These are phyloP conservation scores for Geotrichum bryndzae DNA, from an alignment of 1,139 yeast genomes.

Conservation along the genomic window DNA sequence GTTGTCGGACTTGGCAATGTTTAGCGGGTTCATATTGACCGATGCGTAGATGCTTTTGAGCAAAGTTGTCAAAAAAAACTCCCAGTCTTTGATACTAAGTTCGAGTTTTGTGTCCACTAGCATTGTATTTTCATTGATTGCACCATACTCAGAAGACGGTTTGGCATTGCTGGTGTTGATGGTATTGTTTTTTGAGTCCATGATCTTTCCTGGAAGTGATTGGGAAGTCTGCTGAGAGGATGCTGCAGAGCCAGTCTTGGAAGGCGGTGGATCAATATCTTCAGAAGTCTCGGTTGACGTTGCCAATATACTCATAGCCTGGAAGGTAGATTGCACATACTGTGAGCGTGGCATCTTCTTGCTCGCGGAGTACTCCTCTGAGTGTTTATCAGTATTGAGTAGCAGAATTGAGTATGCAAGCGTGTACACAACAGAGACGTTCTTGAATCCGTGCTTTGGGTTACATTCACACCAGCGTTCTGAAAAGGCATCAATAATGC, in stretches of 20 bases:
- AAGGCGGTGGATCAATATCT: background rate
- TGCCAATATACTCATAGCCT: constrained; percentile 18
- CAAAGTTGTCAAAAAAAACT: constrained; percentile 22
- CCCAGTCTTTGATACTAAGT: constrained; percentile 28
- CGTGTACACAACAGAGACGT: constrained; percentile 63
- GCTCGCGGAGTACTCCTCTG: constrained; percentile 28
- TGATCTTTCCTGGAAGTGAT: background rate
- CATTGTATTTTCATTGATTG: constrained; percentile 2
- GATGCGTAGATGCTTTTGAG: constrained; percentile 30
- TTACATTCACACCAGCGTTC: constrained; percentile 57
- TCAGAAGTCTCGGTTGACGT: background rate
- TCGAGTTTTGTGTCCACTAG: constrained; percentile 17
- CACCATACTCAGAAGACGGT: constrained; percentile 12
- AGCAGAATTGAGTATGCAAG: constrained; percentile 67
- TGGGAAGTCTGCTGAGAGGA: background rate
- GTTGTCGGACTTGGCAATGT: constrained; percentile 20
- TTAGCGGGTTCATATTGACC: constrained; percentile 29
- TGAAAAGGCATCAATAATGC: constrained; percentile 64
- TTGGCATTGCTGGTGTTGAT: background rate
- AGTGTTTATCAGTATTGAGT: constrained; percentile 46
- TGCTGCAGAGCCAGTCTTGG: background rate
- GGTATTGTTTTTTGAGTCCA: background rate
- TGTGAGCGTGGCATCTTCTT: constrained; percentile 37
- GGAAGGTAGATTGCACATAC: constrained; percentile 28
- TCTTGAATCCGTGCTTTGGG: constrained; percentile 44